Evolutionary conservation across 2,329 filamentous ascomycete species (phyloP), one percentile per base, ranked within the genome.

Genomic region (Fusarium albosuccineum): DNA sequence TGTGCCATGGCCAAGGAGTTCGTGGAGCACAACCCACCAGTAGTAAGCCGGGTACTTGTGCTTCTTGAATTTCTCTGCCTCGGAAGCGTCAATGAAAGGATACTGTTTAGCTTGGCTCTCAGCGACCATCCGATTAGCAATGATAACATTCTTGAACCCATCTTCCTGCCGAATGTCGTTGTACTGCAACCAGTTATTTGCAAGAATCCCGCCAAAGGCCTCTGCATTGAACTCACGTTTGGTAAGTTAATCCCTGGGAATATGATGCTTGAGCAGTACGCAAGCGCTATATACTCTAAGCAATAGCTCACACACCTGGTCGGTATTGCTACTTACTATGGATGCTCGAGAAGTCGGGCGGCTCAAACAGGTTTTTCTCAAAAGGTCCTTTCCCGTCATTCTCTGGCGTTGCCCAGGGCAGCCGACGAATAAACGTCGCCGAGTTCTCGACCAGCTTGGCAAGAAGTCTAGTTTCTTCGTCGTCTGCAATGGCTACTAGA

Each of bases 291-390:
- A 34, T 6, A 56, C 45, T 39, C 11, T 58, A 2, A 58, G 61
- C 27, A 44, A 10, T 26, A 3, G 2, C 27, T 26, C 27, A 41
- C 41, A 17, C 5, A 13, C 29, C 22, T 4, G 29, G 29, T 22
- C 3, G 14, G 9, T 8, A 29, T 16, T 44, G 41, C 22, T 2
- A 14, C 67, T 88, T 74, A 62, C 92, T 85, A 71, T 93, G 90
- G 5, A 93, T 81, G 11, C 87, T 91, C 1, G 90, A 91, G 75
- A 93, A 93, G 74, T 93, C 91, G 0, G 91, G 91, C 37, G 87
- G 87, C 11, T 91, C 81, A 74, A 93, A 93, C 53, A 87, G 86
- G 71, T 88, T 86, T 73, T 92, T 92, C 76, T 93, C 91, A 73
- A 93, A 93, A 0, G 86, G 86, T 9, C 81, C 81, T 59, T 80